These are phyloP conservation scores for Trypanosoma avium DNA, from an alignment of 208 protist genomes.

Conservation along the genomic window DNA sequence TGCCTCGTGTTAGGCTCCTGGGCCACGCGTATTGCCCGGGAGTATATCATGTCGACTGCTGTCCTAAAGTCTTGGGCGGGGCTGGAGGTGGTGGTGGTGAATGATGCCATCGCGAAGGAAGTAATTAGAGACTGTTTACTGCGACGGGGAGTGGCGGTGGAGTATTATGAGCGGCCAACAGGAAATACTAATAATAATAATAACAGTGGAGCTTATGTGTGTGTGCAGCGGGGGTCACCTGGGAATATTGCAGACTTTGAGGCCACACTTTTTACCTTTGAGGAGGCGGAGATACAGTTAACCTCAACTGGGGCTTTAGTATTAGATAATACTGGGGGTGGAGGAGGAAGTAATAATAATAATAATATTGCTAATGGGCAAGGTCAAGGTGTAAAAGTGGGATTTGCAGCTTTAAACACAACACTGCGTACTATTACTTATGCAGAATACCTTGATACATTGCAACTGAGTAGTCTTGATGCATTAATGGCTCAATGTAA, in stretches of 20 bases:
- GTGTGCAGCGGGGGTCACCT: constrained; percentile 84
- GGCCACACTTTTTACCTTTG: constrained; percentile 83
- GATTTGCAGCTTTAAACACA: constrained; percentile 81
- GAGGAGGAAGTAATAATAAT: constrained; percentile 1
- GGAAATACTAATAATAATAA: too few relatives aligned
- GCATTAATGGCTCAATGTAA: constrained; percentile 79
- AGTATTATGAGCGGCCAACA: constrained; percentile 68
- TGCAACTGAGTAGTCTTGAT: constrained; percentile 74
- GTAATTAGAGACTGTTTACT: constrained; percentile 87
- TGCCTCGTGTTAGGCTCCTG: constrained; percentile 83
- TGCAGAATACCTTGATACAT: constrained; percentile 78
- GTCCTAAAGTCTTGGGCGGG: constrained; percentile 75
- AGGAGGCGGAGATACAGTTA: constrained; percentile 87
- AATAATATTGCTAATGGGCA: background rate
- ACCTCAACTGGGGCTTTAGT: constrained; percentile 70
- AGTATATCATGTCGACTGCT: constrained; percentile 87
- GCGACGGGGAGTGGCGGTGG: constrained; percentile 68
- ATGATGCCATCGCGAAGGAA: constrained; percentile 81
- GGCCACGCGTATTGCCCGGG: constrained; percentile 66
- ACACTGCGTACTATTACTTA: constrained; percentile 78
- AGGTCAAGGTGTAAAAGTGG: constrained; percentile 47
- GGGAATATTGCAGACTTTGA: constrained; percentile 91
- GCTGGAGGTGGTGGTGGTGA: constrained; percentile 73
- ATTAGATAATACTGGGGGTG: constrained; percentile 18
- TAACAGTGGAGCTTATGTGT: constrained; percentile 52